These are phyloP conservation scores for Ogataea angusta DNA, from an alignment of 805 yeast species.

Conservation along the genomic window DNA sequence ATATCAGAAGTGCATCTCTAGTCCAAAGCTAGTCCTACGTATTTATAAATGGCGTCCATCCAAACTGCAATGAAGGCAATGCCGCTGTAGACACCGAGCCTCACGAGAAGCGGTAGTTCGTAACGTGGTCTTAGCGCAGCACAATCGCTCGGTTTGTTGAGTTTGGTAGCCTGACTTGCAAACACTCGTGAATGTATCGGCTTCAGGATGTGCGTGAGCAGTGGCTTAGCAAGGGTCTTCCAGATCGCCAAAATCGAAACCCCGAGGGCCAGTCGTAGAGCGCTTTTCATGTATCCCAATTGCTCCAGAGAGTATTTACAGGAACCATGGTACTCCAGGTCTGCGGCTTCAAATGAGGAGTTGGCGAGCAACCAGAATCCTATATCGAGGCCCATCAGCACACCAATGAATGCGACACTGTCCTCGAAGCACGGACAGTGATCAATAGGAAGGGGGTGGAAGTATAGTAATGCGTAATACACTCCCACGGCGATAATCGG, in stretches of 20 bases:
- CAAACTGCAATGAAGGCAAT: constrained; percentile 55
- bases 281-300: constrained; percentile 40
- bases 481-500: constrained; percentile 42
- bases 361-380: constrained; percentile 49
- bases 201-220: constrained; percentile 53
- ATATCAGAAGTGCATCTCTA: not conserved
- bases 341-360: constrained; percentile 10
- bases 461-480: constrained; percentile 51
- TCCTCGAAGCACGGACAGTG: constrained; percentile 97
- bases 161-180: constrained; percentile 2
- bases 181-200: constrained; percentile 44
- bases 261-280: constrained; percentile 58
- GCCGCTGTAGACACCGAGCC: constrained; percentile 80
- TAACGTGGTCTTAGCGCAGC: constrained; percentile 60
- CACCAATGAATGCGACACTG: constrained; percentile 89
- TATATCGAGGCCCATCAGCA: constrained; percentile 71
- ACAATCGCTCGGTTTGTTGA: constrained; percentile 23
- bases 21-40: constrained; percentile 18
- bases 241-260: constrained; percentile 60
- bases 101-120: constrained; percentile 73
- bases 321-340: constrained; percentile 24
- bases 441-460: constrained; percentile 83
- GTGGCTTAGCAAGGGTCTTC: constrained; percentile 72
- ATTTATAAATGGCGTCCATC: constrained; percentile 12
- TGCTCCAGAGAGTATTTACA: constrained; percentile 41